Conservation (phyloP, 345 rosid genomes). For the Eucalyptus tenuipes region DNA sequence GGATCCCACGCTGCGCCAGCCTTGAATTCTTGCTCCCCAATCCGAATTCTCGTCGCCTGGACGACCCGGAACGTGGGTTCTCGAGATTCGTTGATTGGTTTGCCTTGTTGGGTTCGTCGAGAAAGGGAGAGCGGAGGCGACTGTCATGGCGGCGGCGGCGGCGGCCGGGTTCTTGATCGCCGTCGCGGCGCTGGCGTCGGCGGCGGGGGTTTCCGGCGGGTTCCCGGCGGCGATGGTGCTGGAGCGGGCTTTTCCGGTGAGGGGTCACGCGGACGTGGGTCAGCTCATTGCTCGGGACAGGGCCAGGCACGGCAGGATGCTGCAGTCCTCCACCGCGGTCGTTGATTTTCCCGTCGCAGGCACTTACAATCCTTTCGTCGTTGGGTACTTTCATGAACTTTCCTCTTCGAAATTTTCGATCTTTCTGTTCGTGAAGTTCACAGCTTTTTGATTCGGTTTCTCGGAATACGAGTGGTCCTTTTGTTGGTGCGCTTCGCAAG, state of each 20-base stretch:
- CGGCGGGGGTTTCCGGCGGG: slow-evolving; percentile 11
- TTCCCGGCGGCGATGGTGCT: slow-evolving; percentile 12
- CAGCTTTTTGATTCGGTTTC: background rate
- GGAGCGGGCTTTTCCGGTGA: slow-evolving; percentile 43
- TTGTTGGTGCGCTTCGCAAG: background rate
- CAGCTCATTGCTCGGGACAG: slow-evolving; percentile 56
- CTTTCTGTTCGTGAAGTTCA: background rate
- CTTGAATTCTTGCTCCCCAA: background rate
- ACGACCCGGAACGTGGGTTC: background rate
- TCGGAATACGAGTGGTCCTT: background rate
- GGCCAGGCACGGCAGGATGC: slow-evolving; percentile 69
- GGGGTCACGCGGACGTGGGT: slow-evolving; percentile 33
- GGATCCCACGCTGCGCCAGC: background rate
- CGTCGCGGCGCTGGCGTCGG: background rate
- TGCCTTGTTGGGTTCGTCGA: background rate
- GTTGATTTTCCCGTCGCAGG: slow-evolving; percentile 75
- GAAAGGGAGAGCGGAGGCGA: background rate
- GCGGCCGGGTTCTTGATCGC: background rate
- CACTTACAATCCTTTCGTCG: slow-evolving; percentile 69
- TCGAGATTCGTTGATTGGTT: background rate
- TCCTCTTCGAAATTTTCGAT: background rate
- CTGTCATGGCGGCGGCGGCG: background rate
- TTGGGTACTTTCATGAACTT: slow-evolving; percentile 45
- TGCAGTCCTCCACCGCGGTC: slow-evolving; percentile 49
- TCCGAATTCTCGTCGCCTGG: background rate